These are phyloP conservation scores for Boechera stricta DNA, from an alignment of 345 rosid species.

Conservation along the genomic window DNA sequence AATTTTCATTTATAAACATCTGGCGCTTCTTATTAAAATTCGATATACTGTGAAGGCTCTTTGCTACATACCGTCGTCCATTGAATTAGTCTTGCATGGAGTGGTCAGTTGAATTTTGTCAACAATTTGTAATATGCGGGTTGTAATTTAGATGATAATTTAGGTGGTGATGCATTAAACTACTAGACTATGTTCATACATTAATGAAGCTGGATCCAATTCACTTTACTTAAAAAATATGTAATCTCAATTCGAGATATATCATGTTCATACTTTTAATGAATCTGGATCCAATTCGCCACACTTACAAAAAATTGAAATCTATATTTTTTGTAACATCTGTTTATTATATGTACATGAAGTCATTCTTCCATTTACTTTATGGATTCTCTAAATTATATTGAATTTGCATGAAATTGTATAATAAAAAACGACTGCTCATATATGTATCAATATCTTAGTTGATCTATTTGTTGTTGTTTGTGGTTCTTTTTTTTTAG, in stretches of 20 bases:
- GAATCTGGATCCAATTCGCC: neutral
- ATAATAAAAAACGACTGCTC: neutral
- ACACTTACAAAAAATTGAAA: neutral
- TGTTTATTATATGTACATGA: neutral
- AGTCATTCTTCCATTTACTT: neutral
- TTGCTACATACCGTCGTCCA: slow-evolving; percentile 14
- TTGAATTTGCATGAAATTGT: neutral
- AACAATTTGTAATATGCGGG: neutral
- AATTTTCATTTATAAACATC: neutral
- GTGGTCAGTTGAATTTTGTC: neutral
- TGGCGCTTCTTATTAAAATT: slow-evolving; percentile 25
- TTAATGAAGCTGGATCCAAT: neutral
- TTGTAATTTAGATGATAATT: neutral
- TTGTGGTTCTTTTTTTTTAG: neutral
- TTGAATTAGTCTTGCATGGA: slow-evolving; percentile 21
- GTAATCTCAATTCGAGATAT: neutral
- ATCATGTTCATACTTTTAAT: neutral
- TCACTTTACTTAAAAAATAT: neutral
- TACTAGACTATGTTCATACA: neutral
- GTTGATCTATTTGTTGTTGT: neutral
- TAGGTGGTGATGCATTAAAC: neutral
- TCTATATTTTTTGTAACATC: neutral
- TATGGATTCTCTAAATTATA: neutral
- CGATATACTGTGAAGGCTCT: slow-evolving; percentile 21
- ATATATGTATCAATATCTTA: neutral